phyloP scores from a whole-genome alignment of 139 green algal genomes.

The Coccomyxa sp. region DNA sequence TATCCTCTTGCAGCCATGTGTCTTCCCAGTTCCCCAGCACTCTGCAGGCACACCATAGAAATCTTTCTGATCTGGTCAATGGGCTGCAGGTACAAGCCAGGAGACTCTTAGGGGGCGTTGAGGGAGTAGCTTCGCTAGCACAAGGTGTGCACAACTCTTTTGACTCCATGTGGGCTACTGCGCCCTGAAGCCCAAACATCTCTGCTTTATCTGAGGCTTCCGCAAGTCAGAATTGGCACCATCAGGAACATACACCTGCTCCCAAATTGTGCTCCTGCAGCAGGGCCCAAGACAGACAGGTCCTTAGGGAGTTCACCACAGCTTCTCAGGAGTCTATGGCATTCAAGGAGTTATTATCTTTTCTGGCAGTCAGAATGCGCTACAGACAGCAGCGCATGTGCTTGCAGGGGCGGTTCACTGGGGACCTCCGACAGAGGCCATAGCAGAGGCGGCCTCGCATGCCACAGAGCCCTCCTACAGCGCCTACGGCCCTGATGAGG shows the following conservation, averaged over 20 bases:
- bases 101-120: constrained; percentile 38
- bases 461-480: constrained; percentile 9
- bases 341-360: not conserved
- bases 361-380: too few relatives aligned
- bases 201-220: not conserved
- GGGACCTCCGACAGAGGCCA: constrained; percentile 57
- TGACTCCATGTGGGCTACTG: not conserved
- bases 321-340: not conserved
- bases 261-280: not conserved
- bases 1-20: too few relatives aligned
- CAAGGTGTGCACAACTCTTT: constrained; percentile 59
- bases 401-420: constrained; percentile 76
- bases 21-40: too few relatives aligned
- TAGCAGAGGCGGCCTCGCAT: constrained; percentile 32
- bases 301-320: not conserved
- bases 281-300: not conserved
- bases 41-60: too few relatives aligned
- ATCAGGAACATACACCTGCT: not conserved
- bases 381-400: too few relatives aligned
- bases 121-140: constrained; percentile 51
- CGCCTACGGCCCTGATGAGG: constrained; percentile 71
- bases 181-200: not conserved
- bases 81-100: too few relatives aligned
- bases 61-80: too few relatives aligned
- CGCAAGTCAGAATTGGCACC: not conserved